Evolutionary conservation across 495 filamentous ascomycete species (phyloP), one percentile per base, ranked within the genome.

Genomic region (Oidiodendron maius): DNA sequence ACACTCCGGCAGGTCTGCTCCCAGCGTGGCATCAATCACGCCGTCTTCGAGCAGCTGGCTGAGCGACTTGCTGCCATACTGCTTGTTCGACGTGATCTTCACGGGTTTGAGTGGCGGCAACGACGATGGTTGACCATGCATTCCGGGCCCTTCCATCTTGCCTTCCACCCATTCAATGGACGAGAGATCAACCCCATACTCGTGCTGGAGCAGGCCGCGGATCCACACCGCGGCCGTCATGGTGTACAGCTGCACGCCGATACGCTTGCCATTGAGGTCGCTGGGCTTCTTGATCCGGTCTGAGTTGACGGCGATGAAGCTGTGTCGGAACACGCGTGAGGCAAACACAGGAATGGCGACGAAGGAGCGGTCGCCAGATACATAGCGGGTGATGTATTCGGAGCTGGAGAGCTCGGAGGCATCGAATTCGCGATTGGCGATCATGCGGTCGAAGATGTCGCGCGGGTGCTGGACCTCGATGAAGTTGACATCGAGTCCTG

Each of bases 201-300:
- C n/a, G 25, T 66, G 42, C 45, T 67, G 30, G 12, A 71, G 49
- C 8, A 71, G 20, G 9, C 57, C 59, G 3, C 68, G 53, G 12
- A 63, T 59, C 60, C 64, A 71, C 1, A 71, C 68, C 2, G 64
- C 68, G 5, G 65, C 68, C 0, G 68, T 71, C 68, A 71, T 67
- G 24, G 62, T 65, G 53, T 71, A 71, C 16, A 63, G 24, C 52
- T 63, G 68, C 0, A 71, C 62, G 15, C 68, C 66, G 16, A 71
- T 61, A 23, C 48, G 57, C 51, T 69, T 67, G 3, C 65, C 65
- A 36, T 66, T 63, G n/a, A 71, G 44, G 51, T 71, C 68, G 21
- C 44, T 43, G 12, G 65, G 64, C 17, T 55, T 50, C 40, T 61
- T 61, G 39, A 71, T 50, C 12, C 34, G 56, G 44, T 57, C 36